These are phyloP conservation scores for Penicillium crustosum DNA, from an alignment of 2,329 filamentous ascomycete genomes.

Conservation along the genomic window DNA sequence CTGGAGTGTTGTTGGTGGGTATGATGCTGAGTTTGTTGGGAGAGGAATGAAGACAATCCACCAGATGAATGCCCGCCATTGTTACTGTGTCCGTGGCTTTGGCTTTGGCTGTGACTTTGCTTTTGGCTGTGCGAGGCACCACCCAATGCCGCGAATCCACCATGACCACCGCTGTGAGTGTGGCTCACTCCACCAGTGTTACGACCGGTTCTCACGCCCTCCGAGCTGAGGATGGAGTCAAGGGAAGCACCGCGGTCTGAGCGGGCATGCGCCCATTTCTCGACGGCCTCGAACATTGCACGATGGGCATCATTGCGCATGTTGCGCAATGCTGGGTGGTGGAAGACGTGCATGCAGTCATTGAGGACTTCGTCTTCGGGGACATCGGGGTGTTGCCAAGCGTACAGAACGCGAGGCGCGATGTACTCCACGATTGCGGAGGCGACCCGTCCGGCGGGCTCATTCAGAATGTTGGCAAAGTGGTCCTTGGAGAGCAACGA, in stretches of 20 bases:
- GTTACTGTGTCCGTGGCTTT: constrained; percentile 18
- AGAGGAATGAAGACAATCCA: constrained; percentile 25
- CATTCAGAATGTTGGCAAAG: constrained; percentile 76
- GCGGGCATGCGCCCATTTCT: constrained; percentile 73
- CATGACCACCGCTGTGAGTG: constrained; percentile 31
- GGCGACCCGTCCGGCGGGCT: constrained; percentile 72
- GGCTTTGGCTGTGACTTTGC: constrained; percentile 13
- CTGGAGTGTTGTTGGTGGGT: constrained; percentile 20
- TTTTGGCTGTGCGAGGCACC: constrained; percentile 20
- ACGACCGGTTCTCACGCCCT: constrained; percentile 77
- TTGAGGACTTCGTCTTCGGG: constrained; percentile 79
- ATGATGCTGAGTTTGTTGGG: constrained; percentile 9
- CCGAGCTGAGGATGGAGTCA: constrained; percentile 73
- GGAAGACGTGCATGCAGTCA: constrained; percentile 80
- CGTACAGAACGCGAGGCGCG: constrained; percentile 83
- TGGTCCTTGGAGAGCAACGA: constrained; percentile 83
- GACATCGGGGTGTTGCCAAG: constrained; percentile 85
- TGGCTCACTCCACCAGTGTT: constrained; percentile 54
- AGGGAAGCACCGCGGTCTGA: constrained; percentile 66
- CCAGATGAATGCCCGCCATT: constrained; percentile 10
- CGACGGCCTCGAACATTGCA: constrained; percentile 85
- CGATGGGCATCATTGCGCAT: constrained; percentile 75
- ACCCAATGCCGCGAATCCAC: constrained; percentile 28
- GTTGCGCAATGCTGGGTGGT: constrained; percentile 82
- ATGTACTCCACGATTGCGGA: constrained; percentile 79